Base-by-base conservation (phyloP, 345 rosid genomes). In the Cochlearia excelsa region DNA sequence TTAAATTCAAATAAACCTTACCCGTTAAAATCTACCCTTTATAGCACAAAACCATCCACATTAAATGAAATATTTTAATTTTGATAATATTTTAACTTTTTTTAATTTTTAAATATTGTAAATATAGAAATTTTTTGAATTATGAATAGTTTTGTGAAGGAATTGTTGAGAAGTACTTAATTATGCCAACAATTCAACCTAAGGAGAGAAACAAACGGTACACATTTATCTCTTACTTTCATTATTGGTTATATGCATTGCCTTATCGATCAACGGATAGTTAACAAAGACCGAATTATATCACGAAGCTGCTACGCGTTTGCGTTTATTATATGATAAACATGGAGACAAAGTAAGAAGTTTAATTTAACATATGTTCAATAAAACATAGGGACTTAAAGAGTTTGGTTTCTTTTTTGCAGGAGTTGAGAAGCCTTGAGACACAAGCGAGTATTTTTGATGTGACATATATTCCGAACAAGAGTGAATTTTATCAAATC, bases 401-500 rank as follows among this genome's bases (percentile, higher is more conserved):
- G 23, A 16, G 23, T 16, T 16, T 16, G 23, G 23, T 16, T 16
- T 16, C 23, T 16, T 16, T 16, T 16, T 16, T 16, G 23, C 23
- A 16, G 23, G 23, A 16, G 23, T 16, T 76, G 4, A 33, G 35
- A 33, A 2, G 35, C 59, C 54, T 45, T 30, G 69, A 59, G 43
- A 54, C 59, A 58, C 73, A 63, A 46, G 79, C 86, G 40, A 83
- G 72, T 72, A 73, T 59, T 4, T 89, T 84, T 69, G 80, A 65
- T 40, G 79, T 86, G 54, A 51, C 31, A 65, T 89, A 77, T 71
- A 79, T 73, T 53, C 89, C 97, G 48, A 79, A 80, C 54, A 81
- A 74, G 79, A 82, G 81, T 67, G 99, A 95, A 46, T 66, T 59
- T 9, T 89, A 81, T 61, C 74, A 75, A 51, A 82, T 85, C 23